A percentile compares a stretch with the other conserved stretches of the same genome.
These are phyloP conservation scores for Lolium rigidum DNA, from an alignment of 176 grass and related monocot species.

Conservation along the genomic window DNA sequence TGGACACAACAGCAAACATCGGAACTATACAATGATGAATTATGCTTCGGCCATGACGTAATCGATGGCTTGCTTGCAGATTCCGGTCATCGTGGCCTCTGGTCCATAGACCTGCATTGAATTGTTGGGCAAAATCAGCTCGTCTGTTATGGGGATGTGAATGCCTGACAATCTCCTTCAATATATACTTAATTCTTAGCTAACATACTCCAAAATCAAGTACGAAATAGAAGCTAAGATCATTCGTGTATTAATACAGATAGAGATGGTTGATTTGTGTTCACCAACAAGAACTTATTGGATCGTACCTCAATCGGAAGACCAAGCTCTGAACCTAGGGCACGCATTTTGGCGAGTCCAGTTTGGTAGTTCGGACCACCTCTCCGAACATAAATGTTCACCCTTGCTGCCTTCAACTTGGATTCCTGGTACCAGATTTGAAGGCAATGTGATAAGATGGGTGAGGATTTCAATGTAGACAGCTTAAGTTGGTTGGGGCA, in stretches of 20 bases:
- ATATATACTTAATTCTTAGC: not conserved
- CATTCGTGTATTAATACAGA: not conserved
- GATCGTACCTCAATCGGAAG: constrained; percentile 83
- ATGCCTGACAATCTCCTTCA: not conserved
- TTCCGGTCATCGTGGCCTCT: constrained; percentile 96
- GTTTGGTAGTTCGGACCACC: constrained; percentile 96
- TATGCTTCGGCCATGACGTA: constrained; percentile 71
- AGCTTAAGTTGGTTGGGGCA: constrained; percentile 34
- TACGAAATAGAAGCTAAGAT: constrained; percentile 13
- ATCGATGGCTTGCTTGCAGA: constrained; percentile 96
- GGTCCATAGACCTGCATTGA: constrained; percentile 84
- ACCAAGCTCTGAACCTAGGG: constrained; percentile 75
- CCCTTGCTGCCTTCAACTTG: constrained; percentile 86
- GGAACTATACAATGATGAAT: not conserved
- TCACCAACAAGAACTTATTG: not conserved
- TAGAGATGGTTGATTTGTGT: not conserved
- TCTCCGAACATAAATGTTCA: constrained; percentile 93
- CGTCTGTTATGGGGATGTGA: not conserved
- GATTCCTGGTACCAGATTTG: constrained; percentile 64
- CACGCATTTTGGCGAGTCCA: constrained; percentile 92
- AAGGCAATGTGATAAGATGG: constrained; percentile 17
- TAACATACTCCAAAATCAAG: not conserved
- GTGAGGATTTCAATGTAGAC: constrained; percentile 40
- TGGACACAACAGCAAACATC: not conserved
- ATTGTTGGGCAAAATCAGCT: constrained; percentile 37